These are phyloP conservation scores for Bretziella fagacearum DNA, from an alignment of 2,329 filamentous ascomycete genomes.

Conservation along the genomic window DNA sequence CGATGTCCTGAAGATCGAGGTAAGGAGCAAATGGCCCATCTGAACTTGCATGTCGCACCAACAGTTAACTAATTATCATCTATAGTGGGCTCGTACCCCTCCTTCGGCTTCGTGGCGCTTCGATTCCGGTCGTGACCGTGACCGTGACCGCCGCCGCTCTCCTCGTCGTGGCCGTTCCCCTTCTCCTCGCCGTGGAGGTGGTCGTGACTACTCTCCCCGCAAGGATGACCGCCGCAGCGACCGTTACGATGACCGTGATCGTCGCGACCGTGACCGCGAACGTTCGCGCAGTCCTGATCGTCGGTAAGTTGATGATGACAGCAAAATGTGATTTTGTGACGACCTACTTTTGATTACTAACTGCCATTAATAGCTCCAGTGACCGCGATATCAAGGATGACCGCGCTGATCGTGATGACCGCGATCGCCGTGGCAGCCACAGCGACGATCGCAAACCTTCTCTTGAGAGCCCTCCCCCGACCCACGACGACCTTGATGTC, in stretches of 20 bases:
- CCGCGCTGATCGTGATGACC: constrained; percentile 54
- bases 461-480: constrained; percentile 54
- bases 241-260: constrained; percentile 60
- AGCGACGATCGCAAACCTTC: constrained; percentile 69
- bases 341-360: too few relatives aligned
- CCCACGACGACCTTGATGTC: constrained; percentile 89
- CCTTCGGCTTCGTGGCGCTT: constrained; percentile 98
- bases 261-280: constrained; percentile 45
- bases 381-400: constrained; percentile 45
- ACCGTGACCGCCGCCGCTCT: constrained; percentile 39
- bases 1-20: constrained; percentile 94
- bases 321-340: background rate
- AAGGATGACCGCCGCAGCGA: constrained; percentile 69
- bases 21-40: too few relatives aligned
- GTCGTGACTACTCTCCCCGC: constrained; percentile 58
- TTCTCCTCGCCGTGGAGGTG: constrained; percentile 59
- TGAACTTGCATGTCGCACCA: too few relatives aligned
- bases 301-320: constrained; percentile 26
- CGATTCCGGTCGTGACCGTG: constrained; percentile 71
- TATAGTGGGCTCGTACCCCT: constrained; percentile 94
- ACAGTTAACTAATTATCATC: background rate
- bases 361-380: constrained; percentile 23
- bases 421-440: constrained; percentile 63
- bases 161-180: constrained; percentile 55
- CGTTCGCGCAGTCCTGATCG: constrained; percentile 54